Evolutionary conservation across 768 basidiomycete genomes (phyloP).

Genomic region (Agaricus sinodeliciosus): DNA sequence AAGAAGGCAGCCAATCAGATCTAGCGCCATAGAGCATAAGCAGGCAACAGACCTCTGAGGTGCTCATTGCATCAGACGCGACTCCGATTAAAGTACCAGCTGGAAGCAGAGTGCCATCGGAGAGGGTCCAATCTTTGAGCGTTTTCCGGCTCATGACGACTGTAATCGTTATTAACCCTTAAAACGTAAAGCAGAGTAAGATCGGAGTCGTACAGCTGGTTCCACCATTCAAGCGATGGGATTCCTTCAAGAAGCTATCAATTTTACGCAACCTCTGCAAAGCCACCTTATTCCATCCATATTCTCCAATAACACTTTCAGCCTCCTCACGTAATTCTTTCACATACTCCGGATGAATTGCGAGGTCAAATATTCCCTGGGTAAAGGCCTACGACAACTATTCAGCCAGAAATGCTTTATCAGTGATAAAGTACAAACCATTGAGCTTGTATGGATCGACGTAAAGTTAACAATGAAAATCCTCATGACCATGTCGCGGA

Average conservation of each 20-base stretch:
- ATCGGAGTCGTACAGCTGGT: neutral
- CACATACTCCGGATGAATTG: slow-evolving; percentile 25
- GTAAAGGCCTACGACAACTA: slow-evolving; percentile 24
- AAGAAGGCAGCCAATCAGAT: neutral
- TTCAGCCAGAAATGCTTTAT: neutral
- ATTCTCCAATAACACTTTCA: slow-evolving; percentile 23
- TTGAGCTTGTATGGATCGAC: slow-evolving; percentile 34
- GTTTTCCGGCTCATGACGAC: slow-evolving; percentile 19
- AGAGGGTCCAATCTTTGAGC: slow-evolving; percentile 31
- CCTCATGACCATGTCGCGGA: slow-evolving; percentile 20
- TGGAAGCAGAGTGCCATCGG: slow-evolving; percentile 31
- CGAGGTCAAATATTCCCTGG: slow-evolving; percentile 28
- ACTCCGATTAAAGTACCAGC: slow-evolving; percentile 24
- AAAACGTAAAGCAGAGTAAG: neutral
- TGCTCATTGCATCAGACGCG: slow-evolving; percentile 17
- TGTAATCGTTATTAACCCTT: neutral
- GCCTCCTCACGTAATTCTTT: slow-evolving; percentile 36
- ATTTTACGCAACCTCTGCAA: slow-evolving; percentile 33
- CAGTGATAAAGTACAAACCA: slow-evolving; percentile 18
- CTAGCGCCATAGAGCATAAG: slow-evolving; percentile 6
- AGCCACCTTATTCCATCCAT: slow-evolving; percentile 29
- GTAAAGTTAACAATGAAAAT: slow-evolving; percentile 34
- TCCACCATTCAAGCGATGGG: slow-evolving; percentile 14
- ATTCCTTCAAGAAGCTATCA: slow-evolving; percentile 41
- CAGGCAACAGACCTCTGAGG: slow-evolving; percentile 3